Conservation (phyloP, 768 basidiomycete species). For the Lactarius trivialis region DNA sequence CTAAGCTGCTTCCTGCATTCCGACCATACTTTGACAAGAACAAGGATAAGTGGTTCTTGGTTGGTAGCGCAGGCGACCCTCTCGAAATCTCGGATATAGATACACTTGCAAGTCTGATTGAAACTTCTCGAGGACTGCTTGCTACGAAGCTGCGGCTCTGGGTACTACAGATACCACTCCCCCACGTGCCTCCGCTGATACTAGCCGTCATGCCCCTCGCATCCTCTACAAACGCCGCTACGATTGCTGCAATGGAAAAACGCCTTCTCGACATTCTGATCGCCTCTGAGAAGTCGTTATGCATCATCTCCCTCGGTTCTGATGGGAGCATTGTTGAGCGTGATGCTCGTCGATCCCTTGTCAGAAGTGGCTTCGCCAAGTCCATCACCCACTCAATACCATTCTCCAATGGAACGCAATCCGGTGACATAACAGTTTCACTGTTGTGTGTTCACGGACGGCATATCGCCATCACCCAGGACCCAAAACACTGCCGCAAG, state of each 20-base stretch:
- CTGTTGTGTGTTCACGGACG: not conserved
- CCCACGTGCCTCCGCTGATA: slow-evolving; percentile 33
- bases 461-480: slow-evolving; percentile 28
- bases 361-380: not conserved
- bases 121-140: slow-evolving; percentile 9
- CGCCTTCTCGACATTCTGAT: slow-evolving; percentile 29
- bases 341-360: slow-evolving; percentile 24
- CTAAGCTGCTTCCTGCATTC: slow-evolving; percentile 29
- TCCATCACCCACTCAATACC: not conserved
- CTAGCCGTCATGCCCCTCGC: slow-evolving; percentile 32
- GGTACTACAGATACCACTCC: slow-evolving; percentile 29
- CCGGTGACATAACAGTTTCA: not conserved
- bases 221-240: slow-evolving; percentile 19
- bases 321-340: slow-evolving; percentile 34
- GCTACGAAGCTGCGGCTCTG: slow-evolving; percentile 34
- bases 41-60: slow-evolving; percentile 23
- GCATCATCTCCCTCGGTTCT: slow-evolving; percentile 30
- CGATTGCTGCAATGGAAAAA: slow-evolving; percentile 18
- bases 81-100: slow-evolving; percentile 26
- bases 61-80: slow-evolving; percentile 27
- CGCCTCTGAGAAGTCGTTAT: slow-evolving; percentile 14
- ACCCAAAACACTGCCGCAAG: slow-evolving; percentile 34
- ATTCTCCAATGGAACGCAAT: not conserved
- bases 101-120: slow-evolving; percentile 16
- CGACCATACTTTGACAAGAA: slow-evolving; percentile 27